Evolutionary conservation across 768 basidiomycete species (phyloP).

Genomic region (Tulasnella sp.): DNA sequence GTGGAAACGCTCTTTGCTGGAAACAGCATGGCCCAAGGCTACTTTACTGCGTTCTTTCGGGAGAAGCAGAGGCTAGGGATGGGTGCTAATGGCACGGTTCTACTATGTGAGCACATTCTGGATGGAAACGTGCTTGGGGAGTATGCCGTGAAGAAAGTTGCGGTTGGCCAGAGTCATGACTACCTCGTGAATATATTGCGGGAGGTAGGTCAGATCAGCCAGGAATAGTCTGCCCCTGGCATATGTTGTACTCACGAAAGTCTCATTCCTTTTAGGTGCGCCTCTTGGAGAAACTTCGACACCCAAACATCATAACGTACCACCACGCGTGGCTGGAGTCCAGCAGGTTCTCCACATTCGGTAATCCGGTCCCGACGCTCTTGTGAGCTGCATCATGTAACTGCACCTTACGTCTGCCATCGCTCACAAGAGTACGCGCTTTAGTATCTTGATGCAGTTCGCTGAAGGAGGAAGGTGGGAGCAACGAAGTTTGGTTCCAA

Average conservation of each 20-base stretch:
- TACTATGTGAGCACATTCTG: conserved; percentile 79
- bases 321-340: conserved; percentile 93
- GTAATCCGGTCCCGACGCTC: conserved; percentile 75
- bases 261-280: conserved; percentile 42
- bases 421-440: neutral
- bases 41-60: conserved; percentile 86
- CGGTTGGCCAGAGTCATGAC: conserved; percentile 79
- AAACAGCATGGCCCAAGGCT: conserved; percentile 79
- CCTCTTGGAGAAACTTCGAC: conserved; percentile 72
- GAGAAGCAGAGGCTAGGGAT: conserved; percentile 85
- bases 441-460: conserved; percentile 85
- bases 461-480: conserved; percentile 57
- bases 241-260: neutral
- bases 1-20: conserved; percentile 24
- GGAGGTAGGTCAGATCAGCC: conserved; percentile 38
- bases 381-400: conserved; percentile 44
- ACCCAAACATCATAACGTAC: conserved; percentile 90
- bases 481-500: neutral
- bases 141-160: conserved; percentile 95
- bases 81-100: conserved; percentile 91
- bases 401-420: neutral
- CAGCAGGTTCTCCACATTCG: conserved; percentile 76
- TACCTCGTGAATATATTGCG: conserved; percentile 74
- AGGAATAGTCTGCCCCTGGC: neutral
- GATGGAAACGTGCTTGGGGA: conserved; percentile 86